Evolutionary conservation across 345 rosid species (phyloP).

Genomic region (Euphorbia pulcherrima): DNA sequence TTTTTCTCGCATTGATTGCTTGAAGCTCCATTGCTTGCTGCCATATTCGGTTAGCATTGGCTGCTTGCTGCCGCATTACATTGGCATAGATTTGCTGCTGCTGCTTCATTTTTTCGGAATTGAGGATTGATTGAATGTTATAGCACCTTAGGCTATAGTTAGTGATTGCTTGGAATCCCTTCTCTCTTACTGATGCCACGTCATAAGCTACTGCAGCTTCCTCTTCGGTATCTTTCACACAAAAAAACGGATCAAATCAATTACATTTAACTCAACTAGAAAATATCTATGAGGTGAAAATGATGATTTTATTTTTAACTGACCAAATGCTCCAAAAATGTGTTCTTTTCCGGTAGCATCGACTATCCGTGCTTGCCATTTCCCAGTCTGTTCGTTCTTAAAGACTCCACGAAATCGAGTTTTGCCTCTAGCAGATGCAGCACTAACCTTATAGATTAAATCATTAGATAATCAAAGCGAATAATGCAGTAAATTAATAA

Average conservation of each 20-base stretch:
- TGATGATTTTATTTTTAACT: background rate
- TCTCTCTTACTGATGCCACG: constrained; percentile 28
- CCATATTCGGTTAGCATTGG: background rate
- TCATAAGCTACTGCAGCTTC: constrained; percentile 39
- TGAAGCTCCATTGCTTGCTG: background rate
- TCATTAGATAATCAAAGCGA: too few relatives aligned
- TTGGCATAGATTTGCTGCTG: background rate
- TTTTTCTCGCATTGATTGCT: background rate
- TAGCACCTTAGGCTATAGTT: constrained; percentile 25
- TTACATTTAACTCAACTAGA: background rate
- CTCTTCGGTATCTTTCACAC: constrained; percentile 24
- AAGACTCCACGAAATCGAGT: constrained; percentile 4
- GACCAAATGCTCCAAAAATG: background rate
- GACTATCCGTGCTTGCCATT: constrained; percentile 1
- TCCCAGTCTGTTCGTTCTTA: background rate
- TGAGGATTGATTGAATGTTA: constrained; percentile 13
- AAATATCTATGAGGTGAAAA: background rate
- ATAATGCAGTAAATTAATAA: too few relatives aligned
- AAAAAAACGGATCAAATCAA: too few relatives aligned
- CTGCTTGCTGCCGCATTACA: background rate
- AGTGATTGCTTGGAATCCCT: constrained; percentile 22
- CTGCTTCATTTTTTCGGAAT: background rate
- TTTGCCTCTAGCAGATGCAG: background rate
- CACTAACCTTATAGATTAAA: background rate
- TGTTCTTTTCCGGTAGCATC: background rate